Evolutionary conservation across 257 asterid species (phyloP).

Genomic region (Galeopsis tetrahit): DNA sequence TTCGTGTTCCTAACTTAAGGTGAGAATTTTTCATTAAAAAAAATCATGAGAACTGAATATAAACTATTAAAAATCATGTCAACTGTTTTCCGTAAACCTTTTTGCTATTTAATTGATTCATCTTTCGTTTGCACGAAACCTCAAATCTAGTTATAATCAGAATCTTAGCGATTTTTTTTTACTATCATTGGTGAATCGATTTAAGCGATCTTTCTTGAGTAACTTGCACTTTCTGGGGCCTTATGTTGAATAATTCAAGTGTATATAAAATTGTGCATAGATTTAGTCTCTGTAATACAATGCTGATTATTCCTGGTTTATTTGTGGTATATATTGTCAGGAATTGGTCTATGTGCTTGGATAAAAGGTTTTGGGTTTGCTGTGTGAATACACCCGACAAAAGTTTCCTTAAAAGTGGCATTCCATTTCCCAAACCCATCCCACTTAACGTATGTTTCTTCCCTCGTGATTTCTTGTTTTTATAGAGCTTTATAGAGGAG

Average conservation of each 20-base stretch:
- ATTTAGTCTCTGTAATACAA: not conserved
- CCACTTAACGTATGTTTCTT: conserved; percentile 59
- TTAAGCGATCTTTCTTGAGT: not conserved
- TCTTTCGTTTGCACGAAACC: conserved; percentile 10
- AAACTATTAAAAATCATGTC: not conserved
- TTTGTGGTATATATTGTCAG: conserved; percentile 30
- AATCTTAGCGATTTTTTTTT: not conserved
- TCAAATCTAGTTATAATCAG: not conserved
- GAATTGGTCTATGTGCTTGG: conserved; percentile 37
- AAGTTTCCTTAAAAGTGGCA: conserved; percentile 54
- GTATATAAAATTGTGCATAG: not conserved
- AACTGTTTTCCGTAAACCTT: not conserved
- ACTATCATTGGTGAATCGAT: not conserved
- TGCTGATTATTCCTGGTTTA: not conserved
- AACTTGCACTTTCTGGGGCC: not conserved
- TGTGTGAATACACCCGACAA: conserved; percentile 61
- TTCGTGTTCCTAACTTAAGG: conserved; percentile 59
- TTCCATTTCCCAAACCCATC: conserved; percentile 60
- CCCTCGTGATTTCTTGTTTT: not conserved
- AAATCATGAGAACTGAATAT: not conserved
- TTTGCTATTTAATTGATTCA: not conserved
- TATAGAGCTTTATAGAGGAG: not conserved
- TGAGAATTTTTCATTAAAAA: conserved; percentile 31
- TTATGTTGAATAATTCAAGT: not conserved
- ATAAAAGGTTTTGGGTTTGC: conserved; percentile 50